A percentile compares a stretch with the other conserved stretches of the same genome.
Conservation (phyloP, 306 rosid species). For the Cyclanthera cordifolia region DNA sequence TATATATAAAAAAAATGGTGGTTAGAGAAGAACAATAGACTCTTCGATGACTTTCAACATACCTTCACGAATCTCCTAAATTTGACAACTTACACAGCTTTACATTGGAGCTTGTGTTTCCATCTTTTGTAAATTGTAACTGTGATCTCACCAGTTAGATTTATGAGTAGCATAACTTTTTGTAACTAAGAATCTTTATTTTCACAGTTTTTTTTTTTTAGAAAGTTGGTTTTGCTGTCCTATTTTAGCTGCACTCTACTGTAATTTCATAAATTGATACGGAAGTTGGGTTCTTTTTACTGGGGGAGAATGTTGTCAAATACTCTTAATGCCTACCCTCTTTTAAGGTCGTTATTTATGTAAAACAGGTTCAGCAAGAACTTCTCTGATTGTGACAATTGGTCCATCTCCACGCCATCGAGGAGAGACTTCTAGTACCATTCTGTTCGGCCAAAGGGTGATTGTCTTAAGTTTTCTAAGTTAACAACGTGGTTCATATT, state of each 20-base stretch:
- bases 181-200: not conserved
- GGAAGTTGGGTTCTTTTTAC: not conserved
- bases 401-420: conserved; percentile 99
- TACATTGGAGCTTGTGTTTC: no score
- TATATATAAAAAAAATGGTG: no score
- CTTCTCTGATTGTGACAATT: conserved; percentile 87
- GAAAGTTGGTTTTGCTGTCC: not conserved
- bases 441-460: conserved; percentile 88
- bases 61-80: no score
- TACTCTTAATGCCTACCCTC: conserved; percentile 8
- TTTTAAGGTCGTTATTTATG: not conserved
- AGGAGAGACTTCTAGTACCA: conserved; percentile 95
- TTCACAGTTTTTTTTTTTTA: not conserved
- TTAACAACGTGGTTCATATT: not conserved
- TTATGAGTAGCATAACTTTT: no score
- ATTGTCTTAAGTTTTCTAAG: not conserved
- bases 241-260: not conserved
- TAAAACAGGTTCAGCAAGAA: conserved; percentile 82
- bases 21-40: no score
- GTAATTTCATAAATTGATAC: not conserved
- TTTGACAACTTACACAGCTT: no score
- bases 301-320: not conserved
- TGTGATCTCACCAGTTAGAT: no score
- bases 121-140: no score
- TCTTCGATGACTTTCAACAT: no score